phyloP scores from a whole-genome alignment of 306 rosid species.

The barrel medic (Medicago truncatula) region MtrunA17r5.0-ANR NC_053045.1:55003001-55003500 shows the following conservation, averaged over 20 bases:
- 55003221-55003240: constrained; percentile 31
- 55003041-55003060: neutral
- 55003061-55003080: neutral
- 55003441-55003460: constrained; percentile 42
- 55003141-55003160: constrained; percentile 13
- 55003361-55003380: constrained; percentile 55
- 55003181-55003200: constrained; percentile 22
- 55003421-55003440: constrained; percentile 94
- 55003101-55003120: too few species aligned
- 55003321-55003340: too few species aligned
- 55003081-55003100: neutral
- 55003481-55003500: too few species aligned
- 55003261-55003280: constrained; percentile 62
- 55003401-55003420: constrained; percentile 84
- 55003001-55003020: neutral
- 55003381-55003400: constrained; percentile 74
- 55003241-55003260: constrained; percentile 69
- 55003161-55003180: neutral
- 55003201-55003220: constrained; percentile 16
- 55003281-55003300: constrained; percentile 30
- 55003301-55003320: too few species aligned
- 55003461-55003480: constrained; percentile 3
- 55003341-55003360: constrained; percentile 61
- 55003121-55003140: neutral
- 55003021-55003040: too few species aligned